These are phyloP conservation scores for Nemania serpens DNA, from an alignment of 2,329 filamentous ascomycete genomes.

Conservation along the genomic window DNA sequence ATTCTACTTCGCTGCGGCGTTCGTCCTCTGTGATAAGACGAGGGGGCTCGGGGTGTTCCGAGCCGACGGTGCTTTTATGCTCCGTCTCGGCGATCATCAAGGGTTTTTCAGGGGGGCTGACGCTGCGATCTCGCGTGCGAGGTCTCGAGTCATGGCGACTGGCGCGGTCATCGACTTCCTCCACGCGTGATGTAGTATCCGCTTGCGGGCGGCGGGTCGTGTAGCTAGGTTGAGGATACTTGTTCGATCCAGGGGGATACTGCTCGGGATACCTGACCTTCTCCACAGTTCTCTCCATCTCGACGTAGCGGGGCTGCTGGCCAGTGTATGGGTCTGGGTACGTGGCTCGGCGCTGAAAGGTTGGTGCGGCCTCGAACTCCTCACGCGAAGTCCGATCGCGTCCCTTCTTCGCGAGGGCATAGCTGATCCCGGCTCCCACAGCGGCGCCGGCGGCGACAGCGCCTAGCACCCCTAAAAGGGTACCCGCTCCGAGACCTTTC, in stretches of 20 bases:
- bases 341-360: conserved; percentile 51
- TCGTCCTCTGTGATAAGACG: conserved; percentile 34
- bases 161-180: conserved; percentile 48
- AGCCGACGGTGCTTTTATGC: conserved; percentile 46
- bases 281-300: conserved; percentile 46
- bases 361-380: conserved; percentile 46
- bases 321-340: conserved; percentile 47
- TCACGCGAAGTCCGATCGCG: conserved; percentile 47
- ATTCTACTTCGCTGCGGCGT: conserved; percentile 13
- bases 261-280: conserved; percentile 46
- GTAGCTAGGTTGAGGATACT: conserved; percentile 45
- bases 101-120: conserved; percentile 42
- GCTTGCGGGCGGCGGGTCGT: conserved; percentile 45
- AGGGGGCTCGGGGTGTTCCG: conserved; percentile 42
- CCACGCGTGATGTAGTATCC: conserved; percentile 35
- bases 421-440: conserved; percentile 65
- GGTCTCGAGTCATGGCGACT: conserved; percentile 44
- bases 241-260: conserved; percentile 38
- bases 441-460: conserved; percentile 75
- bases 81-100: conserved; percentile 50
- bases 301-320: conserved; percentile 44
- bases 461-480: conserved; percentile 75
- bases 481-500: conserved; percentile 50
- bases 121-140: conserved; percentile 48
- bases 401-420: conserved; percentile 71